Percentiles rank a stretch among this genome's conserved stretches.
Conservation (phyloP, 345 rosid species). For the Ceriops decandra region DNA sequence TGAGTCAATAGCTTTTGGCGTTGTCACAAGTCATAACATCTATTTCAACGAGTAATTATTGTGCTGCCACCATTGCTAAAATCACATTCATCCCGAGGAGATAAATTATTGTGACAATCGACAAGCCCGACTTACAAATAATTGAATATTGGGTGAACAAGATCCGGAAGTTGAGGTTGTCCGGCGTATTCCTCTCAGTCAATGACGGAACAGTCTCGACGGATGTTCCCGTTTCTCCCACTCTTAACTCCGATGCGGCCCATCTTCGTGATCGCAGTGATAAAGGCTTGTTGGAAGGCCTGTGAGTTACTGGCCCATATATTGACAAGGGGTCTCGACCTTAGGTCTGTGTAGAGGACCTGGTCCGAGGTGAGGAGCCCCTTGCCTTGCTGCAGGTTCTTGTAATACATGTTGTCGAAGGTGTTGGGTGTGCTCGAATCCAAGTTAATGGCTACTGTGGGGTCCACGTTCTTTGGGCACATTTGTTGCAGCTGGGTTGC, state of each 20-base stretch:
- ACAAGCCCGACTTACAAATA: too few species aligned
- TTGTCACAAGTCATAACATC: too few species aligned
- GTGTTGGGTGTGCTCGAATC: constrained; percentile 57
- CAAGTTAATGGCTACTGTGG: constrained; percentile 72
- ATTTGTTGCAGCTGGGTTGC: constrained; percentile 50
- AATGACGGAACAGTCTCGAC: constrained; percentile 48
- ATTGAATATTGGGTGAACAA: too few species aligned
- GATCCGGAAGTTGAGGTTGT: too few species aligned
- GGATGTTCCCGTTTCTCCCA: constrained; percentile 54
- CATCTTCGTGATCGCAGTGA: constrained; percentile 60
- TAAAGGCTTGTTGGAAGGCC: constrained; percentile 50
- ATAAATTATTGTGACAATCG: too few species aligned
- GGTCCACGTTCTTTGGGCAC: constrained; percentile 70
- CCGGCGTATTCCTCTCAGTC: constrained; percentile 23
- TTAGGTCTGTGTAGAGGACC: constrained; percentile 50
- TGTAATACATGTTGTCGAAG: constrained; percentile 68
- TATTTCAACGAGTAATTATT: too few species aligned
- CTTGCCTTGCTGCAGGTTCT: constrained; percentile 60
- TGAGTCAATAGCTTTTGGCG: too few species aligned
- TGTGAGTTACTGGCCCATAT: constrained; percentile 46
- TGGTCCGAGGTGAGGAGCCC: constrained; percentile 86
- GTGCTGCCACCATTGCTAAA: too few species aligned
- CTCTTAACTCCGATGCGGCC: constrained; percentile 75
- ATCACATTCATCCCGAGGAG: too few species aligned
- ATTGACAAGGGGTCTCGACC: constrained; percentile 60